These are phyloP conservation scores for Penicillium turbatum DNA, from an alignment of 495 filamentous ascomycete genomes.

Conservation along the genomic window DNA sequence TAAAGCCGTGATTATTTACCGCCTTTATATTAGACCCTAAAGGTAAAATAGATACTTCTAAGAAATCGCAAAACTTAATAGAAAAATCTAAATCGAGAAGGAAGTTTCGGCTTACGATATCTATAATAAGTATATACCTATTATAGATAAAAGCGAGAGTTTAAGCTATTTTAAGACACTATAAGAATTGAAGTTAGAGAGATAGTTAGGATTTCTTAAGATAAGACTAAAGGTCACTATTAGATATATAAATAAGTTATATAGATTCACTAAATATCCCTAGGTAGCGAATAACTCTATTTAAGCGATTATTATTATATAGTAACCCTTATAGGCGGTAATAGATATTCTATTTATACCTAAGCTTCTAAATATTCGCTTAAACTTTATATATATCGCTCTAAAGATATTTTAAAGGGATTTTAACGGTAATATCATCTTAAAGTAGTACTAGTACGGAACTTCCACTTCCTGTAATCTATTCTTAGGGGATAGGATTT, in stretches of 20 bases:
- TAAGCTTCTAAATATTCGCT: constrained; percentile 16
- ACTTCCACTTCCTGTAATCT: constrained; percentile 18
- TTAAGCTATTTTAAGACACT: too few species aligned
- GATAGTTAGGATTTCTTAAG: constrained; percentile 14
- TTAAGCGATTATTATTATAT: constrained; percentile 5
- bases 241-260: constrained; percentile 23
- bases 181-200: too few species aligned
- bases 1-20: constrained; percentile 24
- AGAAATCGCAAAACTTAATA: constrained; percentile 31
- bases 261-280: constrained; percentile 15
- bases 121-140: constrained; percentile 25
- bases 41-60: constrained; percentile 24
- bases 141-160: constrained; percentile 25
- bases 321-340: constrained; percentile 14
- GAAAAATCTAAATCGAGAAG: constrained; percentile 29
- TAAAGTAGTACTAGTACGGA: constrained; percentile 21
- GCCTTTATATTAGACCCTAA: constrained; percentile 23
- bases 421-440: constrained; percentile 22
- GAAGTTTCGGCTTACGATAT: constrained; percentile 30
- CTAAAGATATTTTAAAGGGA: constrained; percentile 17
- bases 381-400: constrained; percentile 18
- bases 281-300: constrained; percentile 19
- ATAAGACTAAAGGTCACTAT: constrained; percentile 28
- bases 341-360: constrained; percentile 26
- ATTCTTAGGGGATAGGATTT: constrained; percentile 10